Conservation (phyloP, 164 flowering plant species). For the Annona squamosa region DNA sequence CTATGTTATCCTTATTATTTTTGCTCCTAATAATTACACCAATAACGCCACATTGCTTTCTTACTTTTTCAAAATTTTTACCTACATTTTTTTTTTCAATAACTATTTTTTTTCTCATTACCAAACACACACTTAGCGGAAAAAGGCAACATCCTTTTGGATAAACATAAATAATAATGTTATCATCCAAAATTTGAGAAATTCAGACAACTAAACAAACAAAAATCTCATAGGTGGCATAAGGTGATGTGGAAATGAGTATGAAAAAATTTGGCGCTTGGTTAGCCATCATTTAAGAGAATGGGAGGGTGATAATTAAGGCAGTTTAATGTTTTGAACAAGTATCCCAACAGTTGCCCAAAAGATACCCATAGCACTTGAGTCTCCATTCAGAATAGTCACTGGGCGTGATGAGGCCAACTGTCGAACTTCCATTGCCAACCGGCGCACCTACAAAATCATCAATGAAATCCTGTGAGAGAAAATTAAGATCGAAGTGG, state of each 20-base stretch:
- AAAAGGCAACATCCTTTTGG: neutral
- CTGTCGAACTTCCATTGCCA: slow-evolving; percentile 67
- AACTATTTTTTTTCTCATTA: too few relatives aligned
- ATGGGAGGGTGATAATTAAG: neutral
- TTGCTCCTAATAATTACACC: too few relatives aligned
- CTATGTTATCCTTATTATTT: too few relatives aligned
- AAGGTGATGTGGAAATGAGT: too few relatives aligned
- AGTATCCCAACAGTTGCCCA: neutral
- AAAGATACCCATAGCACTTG: slow-evolving; percentile 39
- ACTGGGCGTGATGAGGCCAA: slow-evolving; percentile 52
- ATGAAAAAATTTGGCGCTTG: neutral
- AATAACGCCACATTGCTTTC: too few relatives aligned
- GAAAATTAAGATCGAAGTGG: neutral
- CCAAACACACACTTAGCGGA: neutral
- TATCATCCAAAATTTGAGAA: neutral
- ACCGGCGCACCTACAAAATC: slow-evolving; percentile 51
- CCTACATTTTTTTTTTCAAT: too few relatives aligned
- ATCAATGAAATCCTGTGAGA: neutral
- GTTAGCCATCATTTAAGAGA: neutral
- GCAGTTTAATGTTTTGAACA: neutral
- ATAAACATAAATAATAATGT: too few relatives aligned
- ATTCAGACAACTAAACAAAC: neutral
- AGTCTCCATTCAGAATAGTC: slow-evolving; percentile 63
- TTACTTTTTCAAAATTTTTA: too few relatives aligned
- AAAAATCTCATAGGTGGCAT: neutral